These are phyloP conservation scores for Tetrahymena thermophila DNA, from an alignment of 73 alveolate genomes.

Conservation along the genomic window DNA sequence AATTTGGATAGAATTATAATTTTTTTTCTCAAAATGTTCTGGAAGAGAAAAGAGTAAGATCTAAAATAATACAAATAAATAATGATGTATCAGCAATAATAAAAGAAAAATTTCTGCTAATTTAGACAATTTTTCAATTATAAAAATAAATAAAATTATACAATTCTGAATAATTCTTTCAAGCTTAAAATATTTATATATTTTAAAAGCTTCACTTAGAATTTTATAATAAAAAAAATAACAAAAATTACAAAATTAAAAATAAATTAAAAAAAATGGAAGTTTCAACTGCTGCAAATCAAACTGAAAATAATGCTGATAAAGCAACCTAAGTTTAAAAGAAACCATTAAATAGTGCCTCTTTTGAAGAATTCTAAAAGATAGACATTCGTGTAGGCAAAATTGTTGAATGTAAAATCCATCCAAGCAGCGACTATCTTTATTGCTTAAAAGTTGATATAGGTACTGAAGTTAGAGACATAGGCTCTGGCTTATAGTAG, in stretches of 20 bases:
- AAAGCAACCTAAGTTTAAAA: not conserved
- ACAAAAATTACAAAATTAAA: not conserved
- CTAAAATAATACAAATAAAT: not conserved
- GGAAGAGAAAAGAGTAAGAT: not conserved
- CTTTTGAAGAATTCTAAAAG: not conserved
- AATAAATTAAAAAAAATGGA: not conserved
- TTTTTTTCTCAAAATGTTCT: not conserved
- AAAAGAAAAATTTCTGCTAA: not conserved
- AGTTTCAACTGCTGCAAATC: not conserved
- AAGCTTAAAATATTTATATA: too few species aligned
- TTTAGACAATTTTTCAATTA: not conserved
- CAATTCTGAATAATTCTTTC: not conserved
- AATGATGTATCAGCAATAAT: not conserved
- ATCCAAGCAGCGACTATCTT: slow-evolving; percentile 73
- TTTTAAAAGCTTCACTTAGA: too few species aligned
- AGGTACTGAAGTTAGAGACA: slow-evolving; percentile 91
- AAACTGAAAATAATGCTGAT: not conserved
- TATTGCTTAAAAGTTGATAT: slow-evolving; percentile 89
- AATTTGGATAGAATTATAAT: not conserved
- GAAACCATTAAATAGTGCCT: not conserved
- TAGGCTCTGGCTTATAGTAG: slow-evolving; percentile 89
- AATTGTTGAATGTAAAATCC: slow-evolving; percentile 15
- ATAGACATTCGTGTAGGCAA: not conserved
- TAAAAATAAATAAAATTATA: too few species aligned
- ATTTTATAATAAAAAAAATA: not conserved